These are phyloP conservation scores for Aureobasidium subglaciale DNA, from an alignment of 2,329 filamentous ascomycete species.

Conservation along the genomic window DNA sequence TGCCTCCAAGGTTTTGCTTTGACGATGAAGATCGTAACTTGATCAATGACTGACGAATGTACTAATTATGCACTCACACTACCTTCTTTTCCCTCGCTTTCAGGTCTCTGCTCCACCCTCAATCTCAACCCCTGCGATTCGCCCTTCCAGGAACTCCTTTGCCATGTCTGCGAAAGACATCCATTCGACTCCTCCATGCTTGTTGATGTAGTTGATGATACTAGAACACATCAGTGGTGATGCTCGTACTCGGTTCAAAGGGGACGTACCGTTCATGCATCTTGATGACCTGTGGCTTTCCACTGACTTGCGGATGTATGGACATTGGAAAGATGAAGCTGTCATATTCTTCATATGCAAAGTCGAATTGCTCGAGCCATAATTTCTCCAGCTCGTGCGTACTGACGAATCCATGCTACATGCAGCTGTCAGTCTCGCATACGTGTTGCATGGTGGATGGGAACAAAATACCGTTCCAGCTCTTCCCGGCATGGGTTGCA, in stretches of 20 bases:
- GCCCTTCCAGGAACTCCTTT: slow-evolving; percentile 31
- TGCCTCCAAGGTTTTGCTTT: slow-evolving; percentile 38
- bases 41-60: background rate
- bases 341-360: slow-evolving; percentile 39
- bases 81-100: background rate
- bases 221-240: background rate
- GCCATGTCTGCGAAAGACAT: slow-evolving; percentile 32
- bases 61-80: background rate
- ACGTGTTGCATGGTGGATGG: no score
- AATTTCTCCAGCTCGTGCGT: slow-evolving; percentile 35
- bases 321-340: slow-evolving; percentile 42
- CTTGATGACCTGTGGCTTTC: slow-evolving; percentile 40
- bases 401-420: slow-evolving; percentile 36
- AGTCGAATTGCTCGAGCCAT: slow-evolving; percentile 44
- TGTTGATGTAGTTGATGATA: slow-evolving; percentile 41
- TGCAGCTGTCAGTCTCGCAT: background rate
- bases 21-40: background rate
- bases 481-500: slow-evolving; percentile 29
- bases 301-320: slow-evolving; percentile 43
- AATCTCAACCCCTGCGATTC: slow-evolving; percentile 27
- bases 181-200: slow-evolving; percentile 40
- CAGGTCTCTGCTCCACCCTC: slow-evolving; percentile 26
- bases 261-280: slow-evolving; percentile 36
- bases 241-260: no score
- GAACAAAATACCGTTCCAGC: slow-evolving; percentile 20